Base-by-base conservation (phyloP, 2,329 filamentous ascomycete genomes). In the Cadophora malorum region DNA sequence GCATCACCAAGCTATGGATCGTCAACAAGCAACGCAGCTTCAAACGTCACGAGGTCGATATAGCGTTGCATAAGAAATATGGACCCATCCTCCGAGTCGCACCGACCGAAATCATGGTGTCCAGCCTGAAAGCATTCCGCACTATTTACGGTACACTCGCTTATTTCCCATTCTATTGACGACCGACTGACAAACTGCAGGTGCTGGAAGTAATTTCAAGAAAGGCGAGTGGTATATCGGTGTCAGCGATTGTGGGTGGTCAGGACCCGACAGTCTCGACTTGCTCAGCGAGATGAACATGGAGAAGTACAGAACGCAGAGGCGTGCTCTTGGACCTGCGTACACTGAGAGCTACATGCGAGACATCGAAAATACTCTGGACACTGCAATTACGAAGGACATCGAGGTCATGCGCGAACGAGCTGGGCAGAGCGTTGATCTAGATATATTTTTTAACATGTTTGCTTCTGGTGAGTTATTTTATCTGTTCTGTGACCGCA, bases 81-180 rank as follows among this genome's bases (percentile, higher is more conserved):
- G 83, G 83, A 0, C 81, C 81, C 16, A 73, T 85, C 5, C 82
- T 85, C 63, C 81, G 83, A n/a, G 82, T 84, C 53, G 81, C 80
- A 0, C 83, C 83, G 5, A 77, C 83, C 71, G 83, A 85, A 74
- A 78, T 85, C 4, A 83, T 83, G 0, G 74, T 85, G 35, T 74
- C 81, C 0, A 83, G 81, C 2, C 83, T 83, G 2, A 78, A 64
- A 8, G 63, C 69, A 21, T 66, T 68, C 25, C 62, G 47, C 45
- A 66, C 19, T 3, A 68, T 72, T 19, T 72, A 72, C 53, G 67
- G 69, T 69, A 64, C 16, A 31, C 16, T 45, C 41, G 16, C 14
- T 45, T 45, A 16, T 45, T 45, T 19, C 41, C 12, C 6, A 19
- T 45, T 45, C 19, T 45, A 14, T 16, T 19, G 14, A 45, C 8